phyloP scores from a whole-genome alignment of 2,329 filamentous ascomycete genomes.

The Penicillium sp. region DNA sequence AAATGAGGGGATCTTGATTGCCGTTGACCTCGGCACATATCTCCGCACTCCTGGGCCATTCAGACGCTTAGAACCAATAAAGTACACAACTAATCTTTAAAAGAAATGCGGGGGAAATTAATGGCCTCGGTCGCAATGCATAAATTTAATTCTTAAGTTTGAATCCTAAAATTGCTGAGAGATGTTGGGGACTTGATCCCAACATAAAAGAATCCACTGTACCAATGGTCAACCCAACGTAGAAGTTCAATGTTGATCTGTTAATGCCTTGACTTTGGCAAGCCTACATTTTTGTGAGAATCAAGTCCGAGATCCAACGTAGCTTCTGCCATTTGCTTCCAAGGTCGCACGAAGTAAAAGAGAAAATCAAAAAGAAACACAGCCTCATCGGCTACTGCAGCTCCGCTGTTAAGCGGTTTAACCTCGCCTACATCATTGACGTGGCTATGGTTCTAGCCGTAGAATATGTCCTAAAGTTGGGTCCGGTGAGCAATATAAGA shows the following conservation, averaged over 20 bases:
- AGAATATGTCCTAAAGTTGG: background rate
- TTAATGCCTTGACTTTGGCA: background rate
- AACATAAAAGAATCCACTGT: too few relatives aligned
- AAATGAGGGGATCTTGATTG: background rate
- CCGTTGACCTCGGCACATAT: conserved; percentile 1
- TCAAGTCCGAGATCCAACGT: too few relatives aligned
- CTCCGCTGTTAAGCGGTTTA: background rate
- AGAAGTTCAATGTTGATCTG: too few relatives aligned
- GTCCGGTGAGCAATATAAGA: background rate
- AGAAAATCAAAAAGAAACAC: background rate
- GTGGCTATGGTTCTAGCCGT: background rate
- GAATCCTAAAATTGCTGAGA: too few relatives aligned
- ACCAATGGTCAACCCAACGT: too few relatives aligned
- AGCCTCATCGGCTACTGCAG: background rate
- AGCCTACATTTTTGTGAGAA: too few relatives aligned
- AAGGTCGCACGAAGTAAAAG: background rate
- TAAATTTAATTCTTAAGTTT: too few relatives aligned
- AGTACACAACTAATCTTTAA: too few relatives aligned
- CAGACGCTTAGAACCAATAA: too few relatives aligned
- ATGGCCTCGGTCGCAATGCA: background rate
- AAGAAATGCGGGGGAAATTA: background rate
- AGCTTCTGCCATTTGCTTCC: background rate
- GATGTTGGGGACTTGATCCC: too few relatives aligned
- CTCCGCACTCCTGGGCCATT: background rate
- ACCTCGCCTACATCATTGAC: background rate